A percentile compares a stretch with the other conserved stretches of the same genome.
phyloP scores from a whole-genome alignment of 768 basidiomycete genomes.

The Lyophyllum decastes region DNA sequence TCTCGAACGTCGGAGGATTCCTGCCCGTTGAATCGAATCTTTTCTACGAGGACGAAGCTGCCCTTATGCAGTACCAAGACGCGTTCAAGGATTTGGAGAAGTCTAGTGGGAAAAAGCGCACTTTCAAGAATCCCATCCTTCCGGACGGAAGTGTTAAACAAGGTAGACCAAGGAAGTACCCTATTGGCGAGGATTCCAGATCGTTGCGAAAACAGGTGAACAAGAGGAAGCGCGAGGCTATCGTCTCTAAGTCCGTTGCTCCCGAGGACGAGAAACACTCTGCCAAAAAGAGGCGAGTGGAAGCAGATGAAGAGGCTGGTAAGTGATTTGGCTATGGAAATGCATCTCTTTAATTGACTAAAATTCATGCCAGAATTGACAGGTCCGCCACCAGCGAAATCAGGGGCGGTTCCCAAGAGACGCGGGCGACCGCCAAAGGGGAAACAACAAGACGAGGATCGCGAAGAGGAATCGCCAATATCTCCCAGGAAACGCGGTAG shows the following conservation, averaged over 20 bases:
- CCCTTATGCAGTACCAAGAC: constrained; percentile 50
- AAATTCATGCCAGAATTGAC: not conserved
- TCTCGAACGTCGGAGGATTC: constrained; percentile 58
- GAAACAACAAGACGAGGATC: constrained; percentile 16
- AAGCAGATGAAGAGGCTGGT: constrained; percentile 8
- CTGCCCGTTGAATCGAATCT: constrained; percentile 35
- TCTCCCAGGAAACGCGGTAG: constrained; percentile 37
- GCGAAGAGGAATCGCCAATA: constrained; percentile 8
- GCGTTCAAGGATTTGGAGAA: constrained; percentile 41
- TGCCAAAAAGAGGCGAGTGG: constrained; percentile 27
- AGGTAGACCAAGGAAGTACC: constrained; percentile 54
- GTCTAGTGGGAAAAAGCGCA: constrained; percentile 30
- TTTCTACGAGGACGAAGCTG: constrained; percentile 56
- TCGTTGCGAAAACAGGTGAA: constrained; percentile 12
- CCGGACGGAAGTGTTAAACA: constrained; percentile 56
- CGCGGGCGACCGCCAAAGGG: constrained; percentile 38
- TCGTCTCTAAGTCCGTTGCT: constrained; percentile 1
- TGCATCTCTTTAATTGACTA: not conserved
- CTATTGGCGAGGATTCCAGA: constrained; percentile 18
- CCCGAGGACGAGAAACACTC: constrained; percentile 11
- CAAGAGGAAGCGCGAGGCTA: constrained; percentile 23
- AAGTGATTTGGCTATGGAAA: not conserved
- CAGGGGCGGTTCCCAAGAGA: constrained; percentile 29
- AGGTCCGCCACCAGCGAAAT: not conserved
- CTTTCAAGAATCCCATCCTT: constrained; percentile 47